Conservation (phyloP, 495 filamentous ascomycete genomes). For the Aspergillus affinis region DNA sequence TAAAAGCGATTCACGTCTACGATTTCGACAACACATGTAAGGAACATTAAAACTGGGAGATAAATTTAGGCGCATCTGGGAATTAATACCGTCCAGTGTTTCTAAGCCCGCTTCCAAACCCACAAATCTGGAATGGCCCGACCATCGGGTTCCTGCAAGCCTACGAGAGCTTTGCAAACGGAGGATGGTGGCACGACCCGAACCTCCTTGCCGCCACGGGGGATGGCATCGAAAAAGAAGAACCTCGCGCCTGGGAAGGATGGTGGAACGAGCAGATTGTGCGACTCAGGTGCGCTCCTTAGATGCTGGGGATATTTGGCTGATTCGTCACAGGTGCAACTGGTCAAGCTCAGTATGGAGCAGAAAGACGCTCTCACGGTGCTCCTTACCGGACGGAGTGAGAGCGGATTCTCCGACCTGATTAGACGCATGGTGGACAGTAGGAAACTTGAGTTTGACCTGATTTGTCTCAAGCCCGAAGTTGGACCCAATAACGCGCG, state of each 20-base stretch:
- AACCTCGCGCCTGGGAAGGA: conserved; percentile 79
- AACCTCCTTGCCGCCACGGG: conserved; percentile 84
- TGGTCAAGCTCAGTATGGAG: conserved; percentile 78
- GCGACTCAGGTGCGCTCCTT: conserved; percentile 16
- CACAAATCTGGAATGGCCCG: conserved; percentile 75
- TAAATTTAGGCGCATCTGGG: not conserved
- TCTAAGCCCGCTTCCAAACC: conserved; percentile 83
- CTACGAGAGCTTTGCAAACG: conserved; percentile 73
- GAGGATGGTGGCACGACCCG: conserved; percentile 97
- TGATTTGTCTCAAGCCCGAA: conserved; percentile 84
- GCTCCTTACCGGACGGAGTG: conserved; percentile 84
- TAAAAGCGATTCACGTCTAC: conserved; percentile 87
- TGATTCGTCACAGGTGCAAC: conserved; percentile 57
- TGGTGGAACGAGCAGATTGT: conserved; percentile 98
- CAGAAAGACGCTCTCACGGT: conserved; percentile 87
- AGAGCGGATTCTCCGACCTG: conserved; percentile 71
- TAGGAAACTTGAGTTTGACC: conserved; percentile 81
- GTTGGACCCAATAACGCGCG: conserved; percentile 74
- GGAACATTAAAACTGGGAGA: conserved; percentile 18
- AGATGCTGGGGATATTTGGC: conserved; percentile 11
- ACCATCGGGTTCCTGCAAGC: conserved; percentile 75
- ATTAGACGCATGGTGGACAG: conserved; percentile 80
- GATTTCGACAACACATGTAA: conserved; percentile 98
- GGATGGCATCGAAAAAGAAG: conserved; percentile 78
- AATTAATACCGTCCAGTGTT: conserved; percentile 63